These are phyloP conservation scores for Petasospora rhodanensis DNA, from an alignment of 1,139 yeast genomes.

Conservation along the genomic window DNA sequence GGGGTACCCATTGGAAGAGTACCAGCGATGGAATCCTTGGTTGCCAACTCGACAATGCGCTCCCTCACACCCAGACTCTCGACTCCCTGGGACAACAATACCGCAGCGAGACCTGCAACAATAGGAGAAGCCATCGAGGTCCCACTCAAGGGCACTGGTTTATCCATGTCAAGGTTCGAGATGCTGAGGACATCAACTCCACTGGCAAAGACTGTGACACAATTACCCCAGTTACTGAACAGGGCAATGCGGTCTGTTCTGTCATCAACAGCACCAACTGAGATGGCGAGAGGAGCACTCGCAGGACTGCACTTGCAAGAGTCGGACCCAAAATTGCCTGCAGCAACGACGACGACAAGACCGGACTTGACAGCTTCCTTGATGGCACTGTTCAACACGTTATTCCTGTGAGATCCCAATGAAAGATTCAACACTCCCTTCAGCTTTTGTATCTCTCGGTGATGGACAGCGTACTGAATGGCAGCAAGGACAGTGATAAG, in stretches of 20 bases:
- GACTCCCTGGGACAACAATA: slow-evolving; percentile 58
- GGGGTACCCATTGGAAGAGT: slow-evolving; percentile 32
- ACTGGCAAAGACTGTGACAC: slow-evolving; percentile 81
- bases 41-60: slow-evolving; percentile 35
- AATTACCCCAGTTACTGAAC: slow-evolving; percentile 78
- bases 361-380: slow-evolving; percentile 74
- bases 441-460: no score
- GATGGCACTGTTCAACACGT: slow-evolving; percentile 67
- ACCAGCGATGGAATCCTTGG: slow-evolving; percentile 32
- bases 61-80: slow-evolving; percentile 36
- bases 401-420: slow-evolving; percentile 65
- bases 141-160: slow-evolving; percentile 52
- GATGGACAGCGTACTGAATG: slow-evolving; percentile 63
- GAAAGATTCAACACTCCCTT: slow-evolving; percentile 77
- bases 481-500: slow-evolving; percentile 66
- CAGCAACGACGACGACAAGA: slow-evolving; percentile 76
- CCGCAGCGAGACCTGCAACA: slow-evolving; percentile 70
- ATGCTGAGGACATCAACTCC: slow-evolving; percentile 57
- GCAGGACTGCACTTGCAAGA: slow-evolving; percentile 89
- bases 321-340: slow-evolving; percentile 75
- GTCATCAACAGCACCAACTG: slow-evolving; percentile 89
- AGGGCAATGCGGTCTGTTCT: slow-evolving; percentile 60
- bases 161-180: slow-evolving; percentile 19
- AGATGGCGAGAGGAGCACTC: slow-evolving; percentile 62
- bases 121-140: slow-evolving; percentile 88